phyloP scores from a whole-genome alignment of 2,329 filamentous ascomycete species.

The Hypocreales sp. region DNA sequence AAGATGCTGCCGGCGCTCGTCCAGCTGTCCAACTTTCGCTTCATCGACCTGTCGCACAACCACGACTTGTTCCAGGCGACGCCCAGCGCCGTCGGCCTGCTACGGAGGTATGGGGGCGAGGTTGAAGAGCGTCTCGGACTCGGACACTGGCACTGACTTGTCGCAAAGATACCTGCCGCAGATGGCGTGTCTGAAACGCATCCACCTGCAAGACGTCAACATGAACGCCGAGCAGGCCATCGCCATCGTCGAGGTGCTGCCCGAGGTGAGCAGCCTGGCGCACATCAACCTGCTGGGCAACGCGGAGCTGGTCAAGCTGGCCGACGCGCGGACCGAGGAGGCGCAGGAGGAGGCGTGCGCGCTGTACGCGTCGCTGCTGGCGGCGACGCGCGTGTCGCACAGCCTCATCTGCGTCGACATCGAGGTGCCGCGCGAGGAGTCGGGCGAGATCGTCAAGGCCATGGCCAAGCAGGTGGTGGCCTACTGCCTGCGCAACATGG shows the following conservation, averaged over 20 bases:
- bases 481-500: slow-evolving; percentile 85
- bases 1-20: slow-evolving; percentile 60
- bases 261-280: slow-evolving; percentile 66
- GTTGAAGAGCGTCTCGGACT: background rate
- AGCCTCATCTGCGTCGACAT: slow-evolving; percentile 84
- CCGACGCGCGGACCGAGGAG: slow-evolving; percentile 61
- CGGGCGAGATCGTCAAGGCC: slow-evolving; percentile 83
- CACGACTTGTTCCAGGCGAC: slow-evolving; percentile 58
- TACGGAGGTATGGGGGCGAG: slow-evolving; percentile 48
- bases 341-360: slow-evolving; percentile 88
- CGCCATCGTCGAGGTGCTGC: slow-evolving; percentile 75
- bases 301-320: slow-evolving; percentile 50
- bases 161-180: slow-evolving; percentile 54
- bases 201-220: slow-evolving; percentile 74
- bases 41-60: slow-evolving; percentile 88
- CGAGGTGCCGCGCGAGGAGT: slow-evolving; percentile 65
- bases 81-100: slow-evolving; percentile 56
- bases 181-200: slow-evolving; percentile 60
- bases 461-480: slow-evolving; percentile 89
- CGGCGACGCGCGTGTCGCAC: slow-evolving; percentile 69
- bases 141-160: background rate
- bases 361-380: slow-evolving; percentile 79
- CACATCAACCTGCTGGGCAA: slow-evolving; percentile 85
- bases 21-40: slow-evolving; percentile 59
- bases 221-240: slow-evolving; percentile 82